Evolutionary conservation across 179 eudicot species (phyloP).

Genomic region (Camellia oleifera): DNA sequence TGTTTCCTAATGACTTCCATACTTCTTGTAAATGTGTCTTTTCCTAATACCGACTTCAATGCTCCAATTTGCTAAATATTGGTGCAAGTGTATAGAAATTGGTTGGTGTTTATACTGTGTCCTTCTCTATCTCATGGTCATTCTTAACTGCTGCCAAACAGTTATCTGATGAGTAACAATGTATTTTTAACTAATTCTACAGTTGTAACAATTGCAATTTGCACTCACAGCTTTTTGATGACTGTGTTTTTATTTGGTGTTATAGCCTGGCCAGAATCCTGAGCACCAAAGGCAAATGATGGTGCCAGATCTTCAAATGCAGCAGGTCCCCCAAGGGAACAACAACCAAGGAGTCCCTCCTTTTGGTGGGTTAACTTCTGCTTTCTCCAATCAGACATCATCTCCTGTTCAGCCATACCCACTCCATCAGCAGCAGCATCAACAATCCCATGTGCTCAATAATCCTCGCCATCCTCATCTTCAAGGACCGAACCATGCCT

Average conservation of each 20-base stretch:
- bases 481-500: conserved; percentile 52
- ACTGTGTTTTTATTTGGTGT: conserved; percentile 11
- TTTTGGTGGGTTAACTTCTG: conserved; percentile 46
- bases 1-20: not conserved
- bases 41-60: not conserved
- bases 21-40: not conserved
- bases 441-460: conserved; percentile 55
- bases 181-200: not conserved
- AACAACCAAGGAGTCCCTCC: conserved; percentile 51
- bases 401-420: conserved; percentile 56
- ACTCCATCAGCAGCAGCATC: conserved; percentile 62
- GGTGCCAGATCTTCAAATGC: conserved; percentile 64
- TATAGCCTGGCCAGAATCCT: conserved; percentile 58
- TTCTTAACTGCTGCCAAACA: not conserved
- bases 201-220: conserved; percentile 1
- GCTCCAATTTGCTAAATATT: not conserved
- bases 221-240: not conserved
- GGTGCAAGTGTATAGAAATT: not conserved
- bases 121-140: not conserved
- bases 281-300: conserved; percentile 73
- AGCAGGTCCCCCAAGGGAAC: conserved; percentile 54
- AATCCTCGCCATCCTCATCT: conserved; percentile 62
- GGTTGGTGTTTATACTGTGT: not conserved
- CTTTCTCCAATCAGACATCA: conserved; percentile 50
- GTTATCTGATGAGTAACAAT: not conserved